Conservation (phyloP, 306 rosid species). For the Fragaria vesca region DNA sequence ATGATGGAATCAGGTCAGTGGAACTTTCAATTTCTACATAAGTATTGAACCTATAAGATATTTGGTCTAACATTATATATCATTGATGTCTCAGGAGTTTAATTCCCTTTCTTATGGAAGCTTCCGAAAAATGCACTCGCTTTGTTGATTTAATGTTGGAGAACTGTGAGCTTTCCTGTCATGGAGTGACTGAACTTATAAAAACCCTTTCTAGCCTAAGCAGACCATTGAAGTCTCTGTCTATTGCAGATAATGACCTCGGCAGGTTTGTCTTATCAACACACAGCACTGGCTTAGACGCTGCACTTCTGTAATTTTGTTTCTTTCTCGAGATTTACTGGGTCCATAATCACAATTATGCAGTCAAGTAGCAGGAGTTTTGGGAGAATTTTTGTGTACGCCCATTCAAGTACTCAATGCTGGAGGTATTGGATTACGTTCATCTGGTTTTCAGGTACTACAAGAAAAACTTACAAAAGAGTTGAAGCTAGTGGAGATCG, state of each 20-base stretch:
- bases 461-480: constrained; percentile 45
- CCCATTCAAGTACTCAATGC: constrained; percentile 59
- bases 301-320: constrained; percentile 13
- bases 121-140: constrained; percentile 44
- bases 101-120: constrained; percentile 57
- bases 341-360: constrained; percentile 34
- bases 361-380: constrained; percentile 64
- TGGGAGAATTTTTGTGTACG: constrained; percentile 55
- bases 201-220: constrained; percentile 48
- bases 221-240: constrained; percentile 68
- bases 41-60: constrained; percentile 20
- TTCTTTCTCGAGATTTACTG: constrained; percentile 24
- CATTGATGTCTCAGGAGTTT: constrained; percentile 56
- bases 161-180: constrained; percentile 63
- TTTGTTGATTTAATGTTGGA: constrained; percentile 60
- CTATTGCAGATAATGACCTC: constrained; percentile 77
- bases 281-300: constrained; percentile 15
- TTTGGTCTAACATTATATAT: constrained; percentile 31
- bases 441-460: constrained; percentile 66
- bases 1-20: constrained; percentile 75
- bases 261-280: constrained; percentile 68
- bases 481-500: constrained; percentile 55
- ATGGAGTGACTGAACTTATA: constrained; percentile 59
- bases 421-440: constrained; percentile 62
- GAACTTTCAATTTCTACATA: constrained; percentile 22